phyloP scores from a whole-genome alignment of 2,329 filamentous ascomycete genomes.

The Hortaea werneckii region DNA sequence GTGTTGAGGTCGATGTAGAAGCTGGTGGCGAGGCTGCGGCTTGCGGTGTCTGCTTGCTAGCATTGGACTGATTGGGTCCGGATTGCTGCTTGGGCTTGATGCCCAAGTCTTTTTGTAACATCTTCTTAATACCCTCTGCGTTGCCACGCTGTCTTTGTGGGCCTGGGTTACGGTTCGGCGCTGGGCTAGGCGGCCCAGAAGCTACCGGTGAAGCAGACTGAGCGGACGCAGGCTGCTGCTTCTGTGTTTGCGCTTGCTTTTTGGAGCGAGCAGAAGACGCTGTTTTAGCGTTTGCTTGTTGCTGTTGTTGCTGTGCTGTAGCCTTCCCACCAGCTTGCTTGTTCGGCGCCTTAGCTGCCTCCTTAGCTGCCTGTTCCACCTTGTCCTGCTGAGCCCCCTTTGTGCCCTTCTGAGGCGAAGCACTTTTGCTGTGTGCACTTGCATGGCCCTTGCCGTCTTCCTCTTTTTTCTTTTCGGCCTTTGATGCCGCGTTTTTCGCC shows the following conservation, averaged over 20 bases:
- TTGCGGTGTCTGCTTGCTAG: conserved; percentile 22
- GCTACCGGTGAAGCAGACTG: conserved; percentile 21
- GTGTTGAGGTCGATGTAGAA: conserved; percentile 10
- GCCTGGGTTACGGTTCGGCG: conserved; percentile 11
- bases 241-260: conserved; percentile 14
- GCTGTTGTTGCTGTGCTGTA: conserved; percentile 5
- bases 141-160: conserved; percentile 19
- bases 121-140: conserved; percentile 34
- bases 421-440: conserved; percentile 26
- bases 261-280: conserved; percentile 20
- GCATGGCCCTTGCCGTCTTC: conserved; percentile 20
- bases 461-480: conserved; percentile 50
- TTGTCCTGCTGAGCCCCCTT: conserved; percentile 25
- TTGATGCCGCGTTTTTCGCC: conserved; percentile 45
- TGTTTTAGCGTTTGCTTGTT: conserved; percentile 19
- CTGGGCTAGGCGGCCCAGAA: conserved; percentile 20
- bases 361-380: conserved; percentile 28
- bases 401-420: conserved; percentile 26
- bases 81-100: conserved; percentile 32
- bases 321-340: conserved; percentile 29
- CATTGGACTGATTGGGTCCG: conserved; percentile 1
- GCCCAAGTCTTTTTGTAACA: conserved; percentile 53
- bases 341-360: conserved; percentile 50
- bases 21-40: conserved; percentile 4
- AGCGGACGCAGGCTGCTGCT: conserved; percentile 27